phyloP scores from a whole-genome alignment of 495 filamentous ascomycete genomes.

The Annulohypoxylon moriforme region DNA sequence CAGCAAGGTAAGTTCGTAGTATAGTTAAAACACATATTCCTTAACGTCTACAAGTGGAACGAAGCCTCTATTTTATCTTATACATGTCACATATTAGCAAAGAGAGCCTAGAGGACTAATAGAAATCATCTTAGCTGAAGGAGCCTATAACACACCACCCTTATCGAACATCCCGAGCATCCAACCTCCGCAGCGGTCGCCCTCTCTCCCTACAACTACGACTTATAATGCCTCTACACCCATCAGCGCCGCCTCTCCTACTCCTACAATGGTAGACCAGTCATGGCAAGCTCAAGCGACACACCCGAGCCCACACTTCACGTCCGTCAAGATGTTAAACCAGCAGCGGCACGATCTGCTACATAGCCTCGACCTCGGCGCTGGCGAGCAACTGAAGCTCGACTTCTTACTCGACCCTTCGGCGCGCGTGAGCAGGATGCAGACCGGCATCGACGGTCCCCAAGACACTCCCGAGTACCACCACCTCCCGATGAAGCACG shows the following conservation, averaged over 20 bases:
- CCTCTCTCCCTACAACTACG: constrained; percentile 37
- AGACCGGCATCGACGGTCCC: constrained; percentile 51
- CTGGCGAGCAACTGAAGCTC: constrained; percentile 70
- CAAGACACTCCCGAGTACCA: constrained; percentile 52
- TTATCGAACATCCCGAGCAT: constrained; percentile 11
- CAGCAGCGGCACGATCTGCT: constrained; percentile 66
- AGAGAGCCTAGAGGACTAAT: constrained; percentile 24
- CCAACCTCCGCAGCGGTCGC: constrained; percentile 31
- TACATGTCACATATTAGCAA: too few species aligned
- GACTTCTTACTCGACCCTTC: constrained; percentile 71
- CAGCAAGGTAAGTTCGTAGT: constrained; percentile 45
- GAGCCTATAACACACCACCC: constrained; percentile 35
- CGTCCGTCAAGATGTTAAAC: constrained; percentile 50
- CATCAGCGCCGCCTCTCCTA: constrained; percentile 53
- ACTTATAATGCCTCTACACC: constrained; percentile 51
- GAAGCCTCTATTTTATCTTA: too few species aligned
- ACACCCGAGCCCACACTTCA: constrained; percentile 31
- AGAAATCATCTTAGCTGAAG: constrained; percentile 26
- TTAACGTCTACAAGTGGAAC: constrained; percentile 38
- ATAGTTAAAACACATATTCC: too few species aligned
- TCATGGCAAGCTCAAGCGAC: constrained; percentile 47
- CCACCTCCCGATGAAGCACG: constrained; percentile 56
- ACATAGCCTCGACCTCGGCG: constrained; percentile 68
- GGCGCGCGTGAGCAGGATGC: constrained; percentile 51
- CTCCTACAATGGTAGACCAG: constrained; percentile 38